Percentiles rank a stretch among this genome's conserved stretches.
Conservation (phyloP, 305 asterid genomes). For the Fraxinus dipetala region DNA sequence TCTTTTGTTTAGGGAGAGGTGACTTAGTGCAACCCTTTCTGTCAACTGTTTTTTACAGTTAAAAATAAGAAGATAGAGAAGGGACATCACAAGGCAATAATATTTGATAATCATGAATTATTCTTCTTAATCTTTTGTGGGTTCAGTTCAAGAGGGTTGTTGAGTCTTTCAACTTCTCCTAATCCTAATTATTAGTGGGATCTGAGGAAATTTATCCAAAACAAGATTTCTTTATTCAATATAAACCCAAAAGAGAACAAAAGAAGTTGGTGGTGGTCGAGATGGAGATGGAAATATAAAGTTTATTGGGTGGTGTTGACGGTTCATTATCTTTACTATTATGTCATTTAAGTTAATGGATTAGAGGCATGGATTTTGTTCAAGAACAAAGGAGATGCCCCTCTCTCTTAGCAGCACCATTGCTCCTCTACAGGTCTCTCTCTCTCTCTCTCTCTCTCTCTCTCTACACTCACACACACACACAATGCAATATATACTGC, state of each 20-base stretch:
- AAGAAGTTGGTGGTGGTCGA: slow-evolving; percentile 21
- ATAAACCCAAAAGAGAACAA: slow-evolving; percentile 15
- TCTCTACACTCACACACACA: too few relatives aligned
- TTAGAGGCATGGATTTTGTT: slow-evolving; percentile 22
- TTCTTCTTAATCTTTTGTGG: slow-evolving; percentile 16
- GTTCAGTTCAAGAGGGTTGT: slow-evolving; percentile 18
- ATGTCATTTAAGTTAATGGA: slow-evolving; percentile 8
- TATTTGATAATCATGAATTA: background rate
- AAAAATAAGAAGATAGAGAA: slow-evolving; percentile 21
- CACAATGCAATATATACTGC: too few relatives aligned
- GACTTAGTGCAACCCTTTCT: slow-evolving; percentile 28
- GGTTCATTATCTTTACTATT: slow-evolving; percentile 14
- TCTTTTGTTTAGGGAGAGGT: slow-evolving; percentile 13
- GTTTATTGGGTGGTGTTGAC: slow-evolving; percentile 21
- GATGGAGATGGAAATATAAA: slow-evolving; percentile 21
- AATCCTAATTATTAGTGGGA: slow-evolving; percentile 6
- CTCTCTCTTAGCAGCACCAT: slow-evolving; percentile 13
- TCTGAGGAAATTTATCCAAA: slow-evolving; percentile 15
- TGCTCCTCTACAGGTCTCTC: slow-evolving; percentile 19
- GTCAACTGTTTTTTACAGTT: slow-evolving; percentile 28
- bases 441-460: background rate
- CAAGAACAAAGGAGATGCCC: slow-evolving; percentile 24
- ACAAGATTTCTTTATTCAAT: slow-evolving; percentile 23
- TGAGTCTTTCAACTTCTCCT: slow-evolving; percentile 20
- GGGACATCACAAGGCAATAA: slow-evolving; percentile 13